Base-by-base conservation (phyloP, 176 grass and related monocot species). In the Panicum miliaceum region DNA sequence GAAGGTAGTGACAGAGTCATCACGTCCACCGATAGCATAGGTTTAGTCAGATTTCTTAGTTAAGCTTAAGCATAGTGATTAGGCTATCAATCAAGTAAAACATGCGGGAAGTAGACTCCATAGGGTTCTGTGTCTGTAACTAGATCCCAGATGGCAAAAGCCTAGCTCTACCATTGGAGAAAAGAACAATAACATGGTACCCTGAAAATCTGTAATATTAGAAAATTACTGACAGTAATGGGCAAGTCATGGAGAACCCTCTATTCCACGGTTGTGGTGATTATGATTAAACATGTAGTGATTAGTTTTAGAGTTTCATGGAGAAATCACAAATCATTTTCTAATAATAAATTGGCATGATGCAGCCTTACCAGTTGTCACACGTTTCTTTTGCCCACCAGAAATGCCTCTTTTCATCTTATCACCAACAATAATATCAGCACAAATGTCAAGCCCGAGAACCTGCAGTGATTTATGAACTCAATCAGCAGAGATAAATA, bases 361-460 rank as follows among this genome's bases (percentile, higher is more conserved):
- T 75, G 71, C 66, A 46, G 12, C 36, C 66, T 36, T 87, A 94
- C 92, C 92, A 43, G 92, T 94, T 75, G 92, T 91, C 37, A 94
- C 82, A 64, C 92, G 88, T 66, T 93, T 93, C 77, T 90, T 93
- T 75, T 93, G 88, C 5, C 92, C 92, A 29, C 92, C 92, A 15
- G 92, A 94, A 84, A 94, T 94, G 32, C 92, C 92, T 88, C 92
- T 92, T 41, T 78, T 90, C 90, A 94, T 92, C 63, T 92, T 81
- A 58, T 92, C 90, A 72, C 92, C 92, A 43, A 94, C 61, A 37
- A 88, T 73, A 62, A 73, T 92, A 81, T 94, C 87, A 52, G 92
- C 90, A 61, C 92, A 94, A 75, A 90, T 88, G 76, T 92, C 90
- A 51, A 94, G 63, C 72, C 92, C 92, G 66, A 92, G 87, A 3